phyloP scores from a whole-genome alignment of 1,139 yeast species.

The Pichia sp. region DNA sequence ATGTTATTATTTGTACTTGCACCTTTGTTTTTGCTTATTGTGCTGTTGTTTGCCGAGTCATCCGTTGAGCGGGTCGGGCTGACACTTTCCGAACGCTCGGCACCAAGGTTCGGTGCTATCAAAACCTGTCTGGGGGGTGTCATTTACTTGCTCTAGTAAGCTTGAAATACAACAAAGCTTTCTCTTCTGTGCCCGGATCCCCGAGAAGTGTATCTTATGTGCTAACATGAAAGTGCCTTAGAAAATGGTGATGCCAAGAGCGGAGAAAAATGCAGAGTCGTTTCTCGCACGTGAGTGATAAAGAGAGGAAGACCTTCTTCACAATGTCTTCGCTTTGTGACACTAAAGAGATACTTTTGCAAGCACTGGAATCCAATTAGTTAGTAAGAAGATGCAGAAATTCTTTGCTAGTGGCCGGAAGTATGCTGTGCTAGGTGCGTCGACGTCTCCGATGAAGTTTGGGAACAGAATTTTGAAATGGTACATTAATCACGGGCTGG shows the following conservation, averaged over 20 bases:
- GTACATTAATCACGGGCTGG: conserved; percentile 56
- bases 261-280: neutral
- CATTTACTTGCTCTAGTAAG: neutral
- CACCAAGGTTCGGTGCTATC: neutral
- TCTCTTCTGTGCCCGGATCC: too few relatives aligned
- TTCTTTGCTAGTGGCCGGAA: conserved; percentile 16
- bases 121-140: neutral
- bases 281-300: neutral
- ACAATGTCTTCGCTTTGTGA: neutral
- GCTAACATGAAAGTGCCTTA: neutral
- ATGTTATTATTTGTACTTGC: neutral
- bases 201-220: neutral
- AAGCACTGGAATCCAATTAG: too few relatives aligned
- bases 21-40: neutral
- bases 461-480: conserved; percentile 69
- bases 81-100: neutral
- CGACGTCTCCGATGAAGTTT: conserved; percentile 58
- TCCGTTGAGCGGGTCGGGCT: neutral
- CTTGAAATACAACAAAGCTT: too few relatives aligned
- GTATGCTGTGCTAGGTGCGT: conserved; percentile 74
- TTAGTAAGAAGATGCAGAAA: neutral
- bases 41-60: neutral
- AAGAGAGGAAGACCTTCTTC: neutral
- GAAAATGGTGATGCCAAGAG: neutral
- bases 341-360: neutral